Base-by-base conservation (phyloP, 371 early-diverging fungal species). In the Circinella minor region DNA sequence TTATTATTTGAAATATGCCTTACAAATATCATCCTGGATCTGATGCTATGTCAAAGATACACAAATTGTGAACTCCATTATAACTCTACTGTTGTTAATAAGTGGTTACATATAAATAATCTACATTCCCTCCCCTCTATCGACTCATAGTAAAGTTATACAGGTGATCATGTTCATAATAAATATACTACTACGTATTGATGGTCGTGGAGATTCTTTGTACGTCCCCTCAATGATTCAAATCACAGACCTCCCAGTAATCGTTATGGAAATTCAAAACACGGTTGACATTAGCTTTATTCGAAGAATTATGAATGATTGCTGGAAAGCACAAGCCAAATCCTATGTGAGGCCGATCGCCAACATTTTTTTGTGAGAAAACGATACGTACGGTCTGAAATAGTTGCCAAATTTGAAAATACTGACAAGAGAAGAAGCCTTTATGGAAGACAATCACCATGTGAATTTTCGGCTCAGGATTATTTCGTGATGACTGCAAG, bases 221-320 rank as follows among this genome's bases (percentile, higher is more conserved):
- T 61, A 36, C 46, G 6, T 36, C 66, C n/a, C 39, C n/a, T n/a
- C n/a, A 39, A 39, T 39, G 39, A 39, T 39, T 39, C 6, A 39
- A 39, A 39, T 4, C 6, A 9, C 39, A 39, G 61, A 17, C n/a
- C 11, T 67, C 17, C 61, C 67, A 38, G 61, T 34, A 8, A 18
- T 60, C 14, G n/a, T 67, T n/a, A 48, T 67, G 4, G 46, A 66
- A 46, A 8, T 67, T 17, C 67, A 67, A 43, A 43, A 60, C n/a
- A 55, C 47, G 38, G 27, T 67, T 14, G 61, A 67, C 48, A 59
- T 27, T 18, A 13, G 46, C 13, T 67, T 60, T 39, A 38, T 47
- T 43, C 67, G 57, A 15, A 39, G 61, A 8, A 36, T 67, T 10
- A 20, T 20, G 47, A 60, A 34, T 39, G 61, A 68, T 36, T 68